Conservation (phyloP, 2,329 filamentous ascomycete species). For the Trichophyton schoenleinii region DNA sequence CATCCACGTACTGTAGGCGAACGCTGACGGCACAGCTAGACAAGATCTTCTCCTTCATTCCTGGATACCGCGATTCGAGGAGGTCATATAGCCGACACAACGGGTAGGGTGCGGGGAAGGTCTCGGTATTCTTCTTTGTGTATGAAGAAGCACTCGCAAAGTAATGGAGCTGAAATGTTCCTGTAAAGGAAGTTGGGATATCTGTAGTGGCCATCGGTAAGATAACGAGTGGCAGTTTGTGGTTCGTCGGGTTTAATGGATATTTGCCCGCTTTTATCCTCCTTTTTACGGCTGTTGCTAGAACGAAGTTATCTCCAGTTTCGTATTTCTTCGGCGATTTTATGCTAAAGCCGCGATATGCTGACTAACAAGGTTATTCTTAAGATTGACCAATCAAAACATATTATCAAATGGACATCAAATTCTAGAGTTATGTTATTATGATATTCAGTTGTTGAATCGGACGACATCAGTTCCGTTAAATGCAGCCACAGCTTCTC, state of each 20-base stretch:
- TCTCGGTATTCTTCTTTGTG: slow-evolving; percentile 29
- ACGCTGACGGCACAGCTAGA: slow-evolving; percentile 31
- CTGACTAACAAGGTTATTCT: no score
- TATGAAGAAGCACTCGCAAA: slow-evolving; percentile 34
- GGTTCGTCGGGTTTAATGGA: not conserved
- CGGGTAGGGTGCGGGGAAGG: slow-evolving; percentile 30
- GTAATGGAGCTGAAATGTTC: slow-evolving; percentile 34
- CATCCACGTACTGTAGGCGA: slow-evolving; percentile 34
- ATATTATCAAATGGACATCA: no score
- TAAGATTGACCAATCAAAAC: no score
- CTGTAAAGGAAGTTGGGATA: not conserved
- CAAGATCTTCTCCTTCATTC: slow-evolving; percentile 29
- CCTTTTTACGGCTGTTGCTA: not conserved
- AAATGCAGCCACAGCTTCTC: slow-evolving; percentile 2
- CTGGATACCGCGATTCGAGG: slow-evolving; percentile 31
- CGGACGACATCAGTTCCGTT: no score
- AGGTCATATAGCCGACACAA: slow-evolving; percentile 26
- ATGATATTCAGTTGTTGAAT: not conserved
- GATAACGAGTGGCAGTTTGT: not conserved
- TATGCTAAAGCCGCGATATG: no score
- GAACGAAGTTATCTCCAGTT: no score
- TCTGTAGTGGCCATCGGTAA: not conserved
- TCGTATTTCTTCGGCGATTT: no score
- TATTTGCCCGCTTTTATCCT: not conserved
- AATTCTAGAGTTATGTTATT: no score